phyloP scores from a whole-genome alignment of 2,329 filamentous ascomycete genomes.

The Aspergillus novofumigatus region DNA sequence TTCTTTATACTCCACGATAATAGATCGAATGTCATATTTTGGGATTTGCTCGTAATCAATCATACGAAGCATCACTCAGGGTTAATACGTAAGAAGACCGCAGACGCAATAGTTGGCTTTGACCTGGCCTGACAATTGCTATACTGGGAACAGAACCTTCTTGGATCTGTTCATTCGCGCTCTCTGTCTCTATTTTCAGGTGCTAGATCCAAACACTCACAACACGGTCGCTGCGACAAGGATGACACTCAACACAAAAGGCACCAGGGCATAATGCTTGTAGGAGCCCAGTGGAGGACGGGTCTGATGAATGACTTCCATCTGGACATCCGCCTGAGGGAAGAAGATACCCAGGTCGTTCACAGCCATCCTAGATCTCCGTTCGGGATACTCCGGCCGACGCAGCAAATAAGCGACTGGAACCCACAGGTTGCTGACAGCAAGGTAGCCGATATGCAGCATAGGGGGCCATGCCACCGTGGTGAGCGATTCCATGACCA shows the following conservation, averaged over 20 bases:
- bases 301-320: not conserved
- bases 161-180: no score
- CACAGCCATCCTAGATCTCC: not conserved
- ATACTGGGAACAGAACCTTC: no score
- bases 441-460: slow-evolving; percentile 17
- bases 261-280: not conserved
- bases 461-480: slow-evolving; percentile 22
- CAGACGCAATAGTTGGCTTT: no score
- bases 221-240: not conserved
- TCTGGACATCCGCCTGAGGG: not conserved
- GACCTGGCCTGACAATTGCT: no score
- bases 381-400: slow-evolving; percentile 11
- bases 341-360: not conserved
- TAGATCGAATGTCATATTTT: not conserved
- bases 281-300: not conserved
- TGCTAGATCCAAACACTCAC: not conserved
- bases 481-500: slow-evolving; percentile 3
- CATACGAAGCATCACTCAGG: no score
- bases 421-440: slow-evolving; percentile 15
- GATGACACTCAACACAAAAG: not conserved
- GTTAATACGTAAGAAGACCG: no score
- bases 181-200: no score
- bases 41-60: no score
- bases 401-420: slow-evolving; percentile 18
- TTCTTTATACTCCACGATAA: not conserved